Evolutionary conservation across 768 basidiomycete species (phyloP).

Genomic region (Pulveroboletus sp.): DNA sequence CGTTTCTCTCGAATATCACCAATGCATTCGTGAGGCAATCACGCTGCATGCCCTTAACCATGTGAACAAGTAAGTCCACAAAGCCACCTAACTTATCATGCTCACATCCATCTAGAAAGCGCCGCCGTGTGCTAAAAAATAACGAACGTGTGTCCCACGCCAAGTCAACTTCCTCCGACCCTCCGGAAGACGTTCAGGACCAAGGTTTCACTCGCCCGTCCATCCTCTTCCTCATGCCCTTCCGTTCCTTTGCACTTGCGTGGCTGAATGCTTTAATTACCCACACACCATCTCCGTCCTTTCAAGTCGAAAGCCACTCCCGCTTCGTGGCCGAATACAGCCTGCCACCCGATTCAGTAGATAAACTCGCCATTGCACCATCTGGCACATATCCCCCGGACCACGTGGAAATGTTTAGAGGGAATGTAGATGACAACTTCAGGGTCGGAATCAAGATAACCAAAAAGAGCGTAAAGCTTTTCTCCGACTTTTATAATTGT

Average conservation of each 20-base stretch:
- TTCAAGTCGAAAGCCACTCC: slow-evolving; percentile 83
- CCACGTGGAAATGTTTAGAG: slow-evolving; percentile 90
- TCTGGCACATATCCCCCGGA: slow-evolving; percentile 79
- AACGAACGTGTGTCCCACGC: slow-evolving; percentile 86
- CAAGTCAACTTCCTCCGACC: slow-evolving; percentile 50
- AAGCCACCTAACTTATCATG: not conserved
- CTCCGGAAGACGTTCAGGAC: slow-evolving; percentile 80
- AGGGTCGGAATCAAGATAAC: slow-evolving; percentile 90
- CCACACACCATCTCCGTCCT: slow-evolving; percentile 66
- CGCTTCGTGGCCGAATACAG: slow-evolving; percentile 83
- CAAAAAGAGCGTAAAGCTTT: slow-evolving; percentile 86
- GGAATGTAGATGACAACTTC: slow-evolving; percentile 97
- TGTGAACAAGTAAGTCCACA: slow-evolving; percentile 63
- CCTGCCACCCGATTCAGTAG: slow-evolving; percentile 70
- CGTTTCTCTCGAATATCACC: slow-evolving; percentile 60
- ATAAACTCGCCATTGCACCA: slow-evolving; percentile 73
- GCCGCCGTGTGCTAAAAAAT: slow-evolving; percentile 85
- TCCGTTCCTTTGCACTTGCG: slow-evolving; percentile 80
- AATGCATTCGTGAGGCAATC: slow-evolving; percentile 60
- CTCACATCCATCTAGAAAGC: slow-evolving; percentile 57
- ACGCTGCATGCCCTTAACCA: slow-evolving; percentile 86
- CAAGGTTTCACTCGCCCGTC: slow-evolving; percentile 98
- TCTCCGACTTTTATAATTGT: slow-evolving; percentile 84
- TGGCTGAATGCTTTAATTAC: slow-evolving; percentile 80
- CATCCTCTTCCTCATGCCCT: slow-evolving; percentile 85